Conservation (phyloP, 2,329 filamentous ascomycete genomes). For the Aspergillus ustus region DNA sequence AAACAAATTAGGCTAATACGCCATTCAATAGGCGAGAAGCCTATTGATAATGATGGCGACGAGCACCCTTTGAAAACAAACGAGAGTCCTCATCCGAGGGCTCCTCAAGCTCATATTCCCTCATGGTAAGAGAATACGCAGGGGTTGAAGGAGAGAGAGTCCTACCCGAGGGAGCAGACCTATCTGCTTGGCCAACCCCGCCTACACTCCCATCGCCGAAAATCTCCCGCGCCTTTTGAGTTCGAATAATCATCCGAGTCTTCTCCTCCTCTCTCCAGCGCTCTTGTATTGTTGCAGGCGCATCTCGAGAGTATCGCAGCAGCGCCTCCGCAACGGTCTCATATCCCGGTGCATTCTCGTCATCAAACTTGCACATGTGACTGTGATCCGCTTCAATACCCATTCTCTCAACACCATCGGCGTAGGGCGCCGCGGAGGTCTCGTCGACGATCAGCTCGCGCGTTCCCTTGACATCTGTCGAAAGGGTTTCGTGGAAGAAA, state of each 20-base stretch:
- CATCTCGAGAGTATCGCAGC: slow-evolving; percentile 53
- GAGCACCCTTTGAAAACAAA: neutral
- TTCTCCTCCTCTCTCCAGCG: slow-evolving; percentile 65
- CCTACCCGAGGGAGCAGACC: slow-evolving; percentile 24
- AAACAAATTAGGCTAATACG: neutral
- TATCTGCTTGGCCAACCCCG: slow-evolving; percentile 11
- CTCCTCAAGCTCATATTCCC: slow-evolving; percentile 29
- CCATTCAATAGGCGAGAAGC: neutral
- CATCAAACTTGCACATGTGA: slow-evolving; percentile 73
- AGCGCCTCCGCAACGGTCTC: slow-evolving; percentile 56
- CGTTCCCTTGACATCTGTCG: slow-evolving; percentile 69
- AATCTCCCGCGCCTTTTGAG: slow-evolving; percentile 42
- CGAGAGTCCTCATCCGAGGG: too few species aligned
- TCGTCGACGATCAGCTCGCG: slow-evolving; percentile 70
- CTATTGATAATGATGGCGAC: neutral
- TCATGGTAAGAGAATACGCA: slow-evolving; percentile 32
- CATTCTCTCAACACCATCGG: slow-evolving; percentile 72
- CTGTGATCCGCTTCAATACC: slow-evolving; percentile 76
- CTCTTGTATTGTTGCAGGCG: slow-evolving; percentile 58
- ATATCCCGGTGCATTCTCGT: slow-evolving; percentile 68
- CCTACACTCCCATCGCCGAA: slow-evolving; percentile 31
- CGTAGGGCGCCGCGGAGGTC: slow-evolving; percentile 68
- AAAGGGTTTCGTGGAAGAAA: slow-evolving; percentile 76
- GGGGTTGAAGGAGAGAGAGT: slow-evolving; percentile 32
- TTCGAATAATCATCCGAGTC: slow-evolving; percentile 40